Conservation (phyloP, 1,139 yeast genomes). For the Hemisphaericaspora lyxosophila region DNA sequence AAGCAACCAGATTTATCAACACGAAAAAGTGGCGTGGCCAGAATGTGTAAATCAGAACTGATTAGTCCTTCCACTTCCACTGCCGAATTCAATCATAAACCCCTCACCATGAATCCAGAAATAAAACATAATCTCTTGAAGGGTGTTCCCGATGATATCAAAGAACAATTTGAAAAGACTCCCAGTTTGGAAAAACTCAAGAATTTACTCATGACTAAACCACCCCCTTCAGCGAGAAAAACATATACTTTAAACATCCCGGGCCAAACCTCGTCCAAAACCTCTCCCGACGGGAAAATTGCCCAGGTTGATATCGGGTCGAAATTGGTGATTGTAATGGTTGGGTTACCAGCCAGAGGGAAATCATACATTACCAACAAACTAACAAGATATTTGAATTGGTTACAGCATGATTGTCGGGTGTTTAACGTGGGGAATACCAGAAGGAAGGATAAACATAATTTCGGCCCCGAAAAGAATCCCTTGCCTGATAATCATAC, state of each 20-base stretch:
- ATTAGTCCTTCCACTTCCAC: conserved; percentile 17
- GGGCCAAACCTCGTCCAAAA: conserved; percentile 82
- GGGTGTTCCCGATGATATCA: conserved; percentile 37
- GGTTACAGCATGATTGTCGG: conserved; percentile 87
- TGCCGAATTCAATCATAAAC: background rate
- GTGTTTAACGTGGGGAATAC: conserved; percentile 96
- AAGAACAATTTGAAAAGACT: conserved; percentile 38
- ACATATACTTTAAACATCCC: conserved; percentile 90
- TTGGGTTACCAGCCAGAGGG: conserved; percentile 91
- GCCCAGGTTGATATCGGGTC: conserved; percentile 74
- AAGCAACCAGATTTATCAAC: conserved; percentile 1
- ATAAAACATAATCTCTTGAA: conserved; percentile 26
- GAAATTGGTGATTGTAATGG: conserved; percentile 89
- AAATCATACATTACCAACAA: conserved; percentile 91
- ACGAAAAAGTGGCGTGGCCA: background rate
- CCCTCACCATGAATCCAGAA: conserved; percentile 9
- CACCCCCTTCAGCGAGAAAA: conserved; percentile 42
- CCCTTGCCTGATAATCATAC: conserved; percentile 67
- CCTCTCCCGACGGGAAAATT: conserved; percentile 80
- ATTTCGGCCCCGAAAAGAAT: conserved; percentile 67
- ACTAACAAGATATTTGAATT: conserved; percentile 80
- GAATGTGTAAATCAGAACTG: conserved; percentile 11
- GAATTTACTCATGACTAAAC: conserved; percentile 36
- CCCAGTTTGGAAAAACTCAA: conserved; percentile 45
- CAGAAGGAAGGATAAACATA: conserved; percentile 68